Base-by-base conservation (phyloP, 768 basidiomycete species). In the Collybia mongolica region DNA sequence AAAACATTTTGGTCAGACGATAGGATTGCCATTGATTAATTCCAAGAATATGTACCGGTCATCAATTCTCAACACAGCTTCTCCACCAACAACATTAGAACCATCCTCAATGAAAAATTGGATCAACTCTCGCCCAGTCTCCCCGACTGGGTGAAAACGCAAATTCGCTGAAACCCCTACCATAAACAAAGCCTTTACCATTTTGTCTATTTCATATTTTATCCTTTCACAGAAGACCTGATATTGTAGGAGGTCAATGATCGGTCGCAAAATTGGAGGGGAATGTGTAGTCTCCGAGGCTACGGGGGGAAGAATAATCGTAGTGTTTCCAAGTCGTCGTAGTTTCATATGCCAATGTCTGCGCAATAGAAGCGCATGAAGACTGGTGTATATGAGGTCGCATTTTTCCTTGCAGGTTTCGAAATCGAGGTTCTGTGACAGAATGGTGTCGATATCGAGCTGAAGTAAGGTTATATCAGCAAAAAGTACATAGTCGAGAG, bases 231-330 rank as follows among this genome's bases (percentile, higher is more conserved):
- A 87, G 63, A 93, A 91, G 20, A 81, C 80, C 57, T 81, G 79
- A 61, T 93, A 93, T 65, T 92, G 91, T 37, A 93, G 66, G 24
- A 91, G 58, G 61, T 92, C 89, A 53, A 92, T 84, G 54, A 92
- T 72, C 0, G 88, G 88, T 36, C 84, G 86, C 14, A 93, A 74
- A 32, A 92, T 65, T 2, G 74, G 72, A 14, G 81, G 77, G n/a
- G 72, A 44, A 6, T 57, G 52, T 4, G 56, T 32, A 32, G 52
- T 19, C 54, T 58, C 59, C 20, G 48, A 28, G 14, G n/a, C n/a
- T n/a, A 42, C 9, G 37, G 29, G 24, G 44, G 57, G 23, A 35
- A 58, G 50, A 54, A 53, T 59, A 32, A 62, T 40, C 6, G 60
- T 64, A n/a, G 55, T 57, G 24, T 61, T 55, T 5, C 65, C 66